Conservation (phyloP, 2,329 filamentous ascomycete species). For the Calonectria naviculata region DNA sequence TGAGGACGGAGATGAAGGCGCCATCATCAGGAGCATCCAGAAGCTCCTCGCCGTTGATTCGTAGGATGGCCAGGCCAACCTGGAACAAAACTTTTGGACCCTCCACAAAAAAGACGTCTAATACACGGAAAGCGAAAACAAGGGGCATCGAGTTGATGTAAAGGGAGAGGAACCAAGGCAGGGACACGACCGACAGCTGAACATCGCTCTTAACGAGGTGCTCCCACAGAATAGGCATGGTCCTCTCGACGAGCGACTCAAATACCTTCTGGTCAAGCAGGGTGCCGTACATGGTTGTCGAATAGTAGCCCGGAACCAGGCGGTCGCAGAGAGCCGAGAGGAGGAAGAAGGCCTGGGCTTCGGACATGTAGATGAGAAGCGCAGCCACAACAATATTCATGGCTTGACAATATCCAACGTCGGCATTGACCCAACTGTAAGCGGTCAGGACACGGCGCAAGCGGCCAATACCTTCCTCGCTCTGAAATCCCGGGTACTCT, state of each 20-base stretch:
- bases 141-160: slow-evolving; percentile 99
- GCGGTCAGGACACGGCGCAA: slow-evolving; percentile 92
- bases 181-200: slow-evolving; percentile 94
- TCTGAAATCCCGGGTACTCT: slow-evolving; percentile 98
- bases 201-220: slow-evolving; percentile 98
- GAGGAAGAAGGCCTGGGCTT: slow-evolving; percentile 94
- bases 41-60: slow-evolving; percentile 96
- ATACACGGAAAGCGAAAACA: slow-evolving; percentile 94
- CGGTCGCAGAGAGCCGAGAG: slow-evolving; percentile 93
- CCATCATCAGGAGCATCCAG: slow-evolving; percentile 94
- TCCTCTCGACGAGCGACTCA: slow-evolving; percentile 97
- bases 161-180: slow-evolving; percentile 97
- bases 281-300: slow-evolving; percentile 98
- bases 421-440: slow-evolving; percentile 96
- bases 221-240: slow-evolving; percentile 98
- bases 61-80: slow-evolving; percentile 93
- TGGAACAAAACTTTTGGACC: slow-evolving; percentile 98
- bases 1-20: slow-evolving; percentile 95
- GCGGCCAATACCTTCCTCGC: slow-evolving; percentile 91
- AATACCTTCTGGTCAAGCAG: slow-evolving; percentile 97
- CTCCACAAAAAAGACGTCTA: slow-evolving; percentile 98
- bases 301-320: slow-evolving; percentile 95
- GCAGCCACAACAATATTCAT: slow-evolving; percentile 99
- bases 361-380: slow-evolving; percentile 98
- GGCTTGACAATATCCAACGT: slow-evolving; percentile 98